Conservation (phyloP, 306 rosid genomes). For the Prunus campanulata region DNA sequence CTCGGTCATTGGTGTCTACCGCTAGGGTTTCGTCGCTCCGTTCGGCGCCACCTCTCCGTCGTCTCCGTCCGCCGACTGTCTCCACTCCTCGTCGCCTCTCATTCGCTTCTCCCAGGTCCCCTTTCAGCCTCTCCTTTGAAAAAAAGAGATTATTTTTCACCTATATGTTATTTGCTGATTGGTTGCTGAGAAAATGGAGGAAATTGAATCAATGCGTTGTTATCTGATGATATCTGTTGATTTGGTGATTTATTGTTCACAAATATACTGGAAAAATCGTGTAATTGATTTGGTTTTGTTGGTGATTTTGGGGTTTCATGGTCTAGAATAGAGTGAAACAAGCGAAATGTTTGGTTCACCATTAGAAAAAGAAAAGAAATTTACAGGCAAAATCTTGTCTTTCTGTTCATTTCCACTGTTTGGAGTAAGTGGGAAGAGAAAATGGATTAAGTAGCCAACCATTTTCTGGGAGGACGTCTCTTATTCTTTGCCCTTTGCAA, state of each 20-base stretch:
- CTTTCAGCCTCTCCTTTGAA: background rate
- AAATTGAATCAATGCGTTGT: background rate
- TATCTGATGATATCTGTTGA: background rate
- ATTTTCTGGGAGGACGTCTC: background rate
- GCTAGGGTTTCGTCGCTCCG: conserved; percentile 69
- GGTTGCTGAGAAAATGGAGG: background rate
- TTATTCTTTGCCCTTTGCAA: background rate
- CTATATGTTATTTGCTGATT: background rate
- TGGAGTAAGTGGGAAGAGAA: background rate
- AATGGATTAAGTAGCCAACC: background rate
- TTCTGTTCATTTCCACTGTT: background rate
- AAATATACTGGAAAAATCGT: background rate
- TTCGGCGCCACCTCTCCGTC: conserved; percentile 54
- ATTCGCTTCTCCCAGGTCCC: conserved; percentile 60
- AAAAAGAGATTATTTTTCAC: background rate
- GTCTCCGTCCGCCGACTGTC: conserved; percentile 55
- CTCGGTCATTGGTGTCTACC: conserved; percentile 66
- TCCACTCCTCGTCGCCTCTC: conserved; percentile 76
- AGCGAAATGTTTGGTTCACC: background rate
- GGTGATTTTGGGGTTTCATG: background rate
- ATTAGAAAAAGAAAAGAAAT: background rate
- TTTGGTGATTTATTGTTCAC: background rate
- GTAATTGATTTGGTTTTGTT: background rate
- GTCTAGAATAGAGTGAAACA: background rate
- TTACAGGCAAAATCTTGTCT: background rate